Evolutionary conservation across 495 filamentous ascomycete species (phyloP).

Genomic region (Aspergillus cavernicola): DNA sequence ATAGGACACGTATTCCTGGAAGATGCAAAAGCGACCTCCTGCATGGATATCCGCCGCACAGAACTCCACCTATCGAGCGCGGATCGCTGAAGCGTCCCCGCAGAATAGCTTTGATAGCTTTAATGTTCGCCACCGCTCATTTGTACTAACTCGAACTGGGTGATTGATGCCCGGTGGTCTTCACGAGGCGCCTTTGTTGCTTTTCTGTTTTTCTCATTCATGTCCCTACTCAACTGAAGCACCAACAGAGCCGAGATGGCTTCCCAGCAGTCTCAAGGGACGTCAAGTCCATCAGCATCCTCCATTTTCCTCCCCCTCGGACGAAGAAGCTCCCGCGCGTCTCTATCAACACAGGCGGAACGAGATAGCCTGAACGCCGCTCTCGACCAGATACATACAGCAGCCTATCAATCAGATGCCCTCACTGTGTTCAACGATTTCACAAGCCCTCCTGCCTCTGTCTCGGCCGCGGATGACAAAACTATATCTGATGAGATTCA

Average conservation of each 20-base stretch:
- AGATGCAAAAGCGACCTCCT: constrained; percentile 15
- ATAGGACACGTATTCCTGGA: background rate
- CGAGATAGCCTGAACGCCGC: constrained; percentile 67
- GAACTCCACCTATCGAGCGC: constrained; percentile 11
- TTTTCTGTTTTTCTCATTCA: background rate
- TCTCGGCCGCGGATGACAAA: constrained; percentile 59
- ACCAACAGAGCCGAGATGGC: constrained; percentile 30
- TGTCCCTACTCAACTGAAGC: background rate
- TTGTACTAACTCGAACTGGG: constrained; percentile 11
- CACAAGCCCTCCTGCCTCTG: constrained; percentile 44
- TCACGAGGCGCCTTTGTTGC: background rate
- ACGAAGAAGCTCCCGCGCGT: constrained; percentile 58
- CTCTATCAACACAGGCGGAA: constrained; percentile 60
- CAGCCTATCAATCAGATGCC: constrained; percentile 72
- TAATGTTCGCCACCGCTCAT: constrained; percentile 16
- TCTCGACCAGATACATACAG: constrained; percentile 79
- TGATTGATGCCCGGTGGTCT: constrained; percentile 15
- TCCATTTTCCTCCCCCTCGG: constrained; percentile 42
- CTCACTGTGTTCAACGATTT: constrained; percentile 91
- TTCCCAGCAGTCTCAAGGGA: constrained; percentile 34
- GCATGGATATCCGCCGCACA: constrained; percentile 18
- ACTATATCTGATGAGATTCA: constrained; percentile 68
- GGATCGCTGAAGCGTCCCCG: constrained; percentile 12
- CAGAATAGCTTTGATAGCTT: constrained; percentile 8
- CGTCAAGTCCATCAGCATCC: constrained; percentile 41